These are phyloP conservation scores for Mallotus nudiflorus DNA, from an alignment of 345 rosid species.

Conservation along the genomic window DNA sequence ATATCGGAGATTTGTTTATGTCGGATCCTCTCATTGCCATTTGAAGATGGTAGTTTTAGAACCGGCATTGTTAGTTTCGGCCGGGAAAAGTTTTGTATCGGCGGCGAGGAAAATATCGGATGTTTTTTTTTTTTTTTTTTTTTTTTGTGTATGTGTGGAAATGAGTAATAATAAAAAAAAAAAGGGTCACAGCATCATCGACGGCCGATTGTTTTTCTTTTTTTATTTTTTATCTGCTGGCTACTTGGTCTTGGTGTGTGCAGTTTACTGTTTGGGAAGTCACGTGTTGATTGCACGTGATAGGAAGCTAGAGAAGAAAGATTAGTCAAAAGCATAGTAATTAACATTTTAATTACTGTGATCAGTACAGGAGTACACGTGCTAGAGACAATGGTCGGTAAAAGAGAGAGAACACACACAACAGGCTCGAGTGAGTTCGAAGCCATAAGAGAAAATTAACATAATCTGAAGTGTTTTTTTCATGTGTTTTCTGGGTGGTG, in stretches of 20 bases:
- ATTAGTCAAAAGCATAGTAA: no score
- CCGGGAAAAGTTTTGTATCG: slow-evolving; percentile 57
- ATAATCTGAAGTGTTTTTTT: no score
- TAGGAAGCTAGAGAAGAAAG: neutral
- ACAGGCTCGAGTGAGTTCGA: neutral
- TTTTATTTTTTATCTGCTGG: no score
- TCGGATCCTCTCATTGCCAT: slow-evolving; percentile 63
- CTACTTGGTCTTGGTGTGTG: slow-evolving; percentile 30
- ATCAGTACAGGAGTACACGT: slow-evolving; percentile 9
- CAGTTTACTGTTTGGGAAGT: neutral
- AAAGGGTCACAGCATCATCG: slow-evolving; percentile 62
- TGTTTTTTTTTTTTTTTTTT: slow-evolving; percentile 12
- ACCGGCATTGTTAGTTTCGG: slow-evolving; percentile 17
- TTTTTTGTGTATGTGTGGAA: slow-evolving; percentile 23
- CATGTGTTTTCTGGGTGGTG: no score
- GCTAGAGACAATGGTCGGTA: slow-evolving; percentile 6
- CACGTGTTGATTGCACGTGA: slow-evolving; percentile 25
- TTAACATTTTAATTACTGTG: no score
- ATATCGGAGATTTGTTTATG: slow-evolving; percentile 74
- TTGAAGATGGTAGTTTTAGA: slow-evolving; percentile 18
- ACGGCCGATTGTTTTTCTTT: slow-evolving; percentile 43
- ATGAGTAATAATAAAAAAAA: neutral
- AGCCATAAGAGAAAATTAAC: neutral
- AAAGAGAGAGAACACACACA: neutral
- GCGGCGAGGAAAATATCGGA: slow-evolving; percentile 37